A percentile compares a stretch with the other conserved stretches of the same genome.
Conservation (phyloP, 768 basidiomycete genomes). For the Xerocomus brunneocitrinus region DNA sequence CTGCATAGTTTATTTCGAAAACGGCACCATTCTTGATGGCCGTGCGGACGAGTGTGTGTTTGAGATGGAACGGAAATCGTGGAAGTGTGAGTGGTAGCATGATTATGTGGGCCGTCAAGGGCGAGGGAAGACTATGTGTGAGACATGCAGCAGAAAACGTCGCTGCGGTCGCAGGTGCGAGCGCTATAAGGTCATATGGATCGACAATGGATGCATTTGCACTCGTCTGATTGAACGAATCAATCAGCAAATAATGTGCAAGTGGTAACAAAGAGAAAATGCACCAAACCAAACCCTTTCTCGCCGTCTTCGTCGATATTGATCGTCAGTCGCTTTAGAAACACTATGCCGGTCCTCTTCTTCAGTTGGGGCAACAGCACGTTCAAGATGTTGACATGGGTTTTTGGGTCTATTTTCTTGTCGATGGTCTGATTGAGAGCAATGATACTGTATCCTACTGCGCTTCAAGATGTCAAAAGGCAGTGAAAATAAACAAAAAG, state of each 20-base stretch:
- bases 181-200: conserved; percentile 72
- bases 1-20: conserved; percentile 78
- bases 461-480: conserved; percentile 6
- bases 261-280: conserved; percentile 18
- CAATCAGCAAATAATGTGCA: neutral
- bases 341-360: conserved; percentile 54
- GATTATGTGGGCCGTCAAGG: conserved; percentile 77
- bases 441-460: conserved; percentile 86
- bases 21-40: conserved; percentile 79
- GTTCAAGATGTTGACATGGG: conserved; percentile 61
- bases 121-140: conserved; percentile 71
- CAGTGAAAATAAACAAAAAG: neutral
- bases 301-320: conserved; percentile 80
- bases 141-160: conserved; percentile 79
- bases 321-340: conserved; percentile 75
- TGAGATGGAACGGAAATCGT: conserved; percentile 74
- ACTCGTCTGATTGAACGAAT: conserved; percentile 49
- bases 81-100: conserved; percentile 73
- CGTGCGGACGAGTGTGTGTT: conserved; percentile 77
- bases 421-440: conserved; percentile 71
- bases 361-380: conserved; percentile 56
- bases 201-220: conserved; percentile 59
- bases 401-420: conserved; percentile 67
- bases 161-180: conserved; percentile 65
- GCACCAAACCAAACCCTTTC: conserved; percentile 77